Evolutionary conservation across 805 yeast genomes (phyloP).

Genomic region (Vanderwaltozyma polyspora): DNA sequence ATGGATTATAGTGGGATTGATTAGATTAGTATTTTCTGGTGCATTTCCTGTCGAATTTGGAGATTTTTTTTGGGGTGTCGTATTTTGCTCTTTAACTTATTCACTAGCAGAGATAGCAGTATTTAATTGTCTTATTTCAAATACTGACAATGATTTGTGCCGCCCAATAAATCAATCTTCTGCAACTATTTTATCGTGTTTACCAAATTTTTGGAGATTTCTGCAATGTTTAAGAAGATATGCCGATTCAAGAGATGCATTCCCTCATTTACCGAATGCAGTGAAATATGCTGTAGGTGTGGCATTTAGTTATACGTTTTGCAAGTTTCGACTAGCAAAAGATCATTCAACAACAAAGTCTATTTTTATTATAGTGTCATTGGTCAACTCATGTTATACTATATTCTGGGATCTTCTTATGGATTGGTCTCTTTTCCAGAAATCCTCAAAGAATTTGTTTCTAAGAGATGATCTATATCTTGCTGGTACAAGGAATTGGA

Average conservation of each 20-base stretch:
- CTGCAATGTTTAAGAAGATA: constrained; percentile 86
- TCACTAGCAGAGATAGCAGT: constrained; percentile 75
- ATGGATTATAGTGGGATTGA: constrained; percentile 63
- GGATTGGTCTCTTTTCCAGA: constrained; percentile 89
- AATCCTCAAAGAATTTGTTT: constrained; percentile 40
- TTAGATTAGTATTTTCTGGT: constrained; percentile 72
- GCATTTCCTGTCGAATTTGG: constrained; percentile 89
- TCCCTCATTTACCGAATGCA: constrained; percentile 91
- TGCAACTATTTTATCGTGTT: constrained; percentile 71
- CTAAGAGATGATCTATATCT: constrained; percentile 66
- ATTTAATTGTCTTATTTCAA: constrained; percentile 67
- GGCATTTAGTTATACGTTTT: constrained; percentile 56
- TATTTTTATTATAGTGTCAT: constrained; percentile 61
- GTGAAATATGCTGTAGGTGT: constrained; percentile 60
- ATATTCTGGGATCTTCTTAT: constrained; percentile 81
- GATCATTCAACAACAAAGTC: constrained; percentile 32
- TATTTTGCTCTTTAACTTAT: constrained; percentile 79
- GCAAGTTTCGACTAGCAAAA: constrained; percentile 50
- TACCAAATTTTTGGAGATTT: constrained; percentile 86
- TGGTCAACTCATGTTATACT: constrained; percentile 57
- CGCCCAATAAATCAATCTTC: constrained; percentile 33
- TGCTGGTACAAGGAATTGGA: constrained; percentile 31
- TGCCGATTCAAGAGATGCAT: constrained; percentile 87
- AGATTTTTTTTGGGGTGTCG: constrained; percentile 88
- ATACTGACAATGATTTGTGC: constrained; percentile 31